These are phyloP conservation scores for Colletotrichum sp. DNA, from an alignment of 2,329 filamentous ascomycete species.

Conservation along the genomic window DNA sequence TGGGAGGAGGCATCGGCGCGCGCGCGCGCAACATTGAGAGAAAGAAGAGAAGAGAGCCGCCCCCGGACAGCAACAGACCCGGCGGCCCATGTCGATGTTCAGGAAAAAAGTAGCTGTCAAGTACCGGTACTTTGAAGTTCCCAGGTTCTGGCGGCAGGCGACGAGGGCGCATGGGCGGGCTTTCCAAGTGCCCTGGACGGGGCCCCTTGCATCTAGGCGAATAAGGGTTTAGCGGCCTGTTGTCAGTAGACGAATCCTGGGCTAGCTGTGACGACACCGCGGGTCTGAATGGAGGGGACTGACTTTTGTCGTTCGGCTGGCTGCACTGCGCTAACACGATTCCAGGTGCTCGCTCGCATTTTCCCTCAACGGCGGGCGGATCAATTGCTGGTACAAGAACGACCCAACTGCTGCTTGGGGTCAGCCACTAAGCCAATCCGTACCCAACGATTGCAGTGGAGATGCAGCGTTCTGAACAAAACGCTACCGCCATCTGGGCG, in stretches of 20 bases:
- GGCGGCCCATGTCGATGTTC: conserved; percentile 15
- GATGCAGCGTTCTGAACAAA: not conserved
- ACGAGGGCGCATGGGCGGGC: not conserved
- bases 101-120: not conserved
- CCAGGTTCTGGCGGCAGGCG: not conserved
- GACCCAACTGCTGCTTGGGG: not conserved
- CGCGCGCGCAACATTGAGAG: not conserved
- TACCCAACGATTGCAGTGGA: not conserved
- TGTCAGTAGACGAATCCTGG: conserved; percentile 10
- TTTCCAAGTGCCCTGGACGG: conserved; percentile 7
- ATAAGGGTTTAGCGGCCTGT: conserved; percentile 14
- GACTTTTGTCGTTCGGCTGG: not conserved
- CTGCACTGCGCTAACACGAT: not conserved
- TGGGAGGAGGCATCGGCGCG: not conserved
- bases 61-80: conserved; percentile 13
- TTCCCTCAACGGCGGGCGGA: not conserved
- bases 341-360: not conserved
- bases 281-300: not conserved
- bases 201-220: conserved; percentile 12
- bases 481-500: not conserved
- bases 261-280: conserved; percentile 16
- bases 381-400: not conserved
- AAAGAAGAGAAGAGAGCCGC: conserved; percentile 7
- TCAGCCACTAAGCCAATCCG: not conserved
- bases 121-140: conserved; percentile 14